phyloP scores from a whole-genome alignment of 106 monocot species.

The Acorus calamus region DNA sequence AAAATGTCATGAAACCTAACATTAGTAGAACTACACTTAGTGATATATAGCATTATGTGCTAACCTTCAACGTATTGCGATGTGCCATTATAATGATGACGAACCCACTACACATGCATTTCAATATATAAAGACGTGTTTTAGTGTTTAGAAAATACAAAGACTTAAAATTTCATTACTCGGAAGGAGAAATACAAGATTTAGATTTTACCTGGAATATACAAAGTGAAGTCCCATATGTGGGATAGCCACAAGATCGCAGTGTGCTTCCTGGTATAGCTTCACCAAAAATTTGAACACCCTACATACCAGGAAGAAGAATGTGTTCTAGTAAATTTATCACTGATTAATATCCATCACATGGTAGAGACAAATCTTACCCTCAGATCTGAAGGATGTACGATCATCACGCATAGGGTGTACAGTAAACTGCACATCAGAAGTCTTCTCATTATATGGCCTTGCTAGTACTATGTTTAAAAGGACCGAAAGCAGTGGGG shows the following conservation, averaged over 20 bases:
- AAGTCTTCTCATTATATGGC: constrained; percentile 2
- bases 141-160: not conserved
- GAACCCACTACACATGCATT: constrained; percentile 57
- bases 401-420: constrained; percentile 17
- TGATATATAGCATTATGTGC: not conserved
- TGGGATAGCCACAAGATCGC: constrained; percentile 69
- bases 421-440: constrained; percentile 20
- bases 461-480: constrained; percentile 24
- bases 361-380: constrained; percentile 11
- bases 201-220: constrained; percentile 57
- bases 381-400: constrained; percentile 37
- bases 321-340: constrained; percentile 24
- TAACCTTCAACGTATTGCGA: constrained; percentile 75
- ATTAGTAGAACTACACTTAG: not conserved
- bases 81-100: constrained; percentile 71
- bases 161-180: too few species aligned
- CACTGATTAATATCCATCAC: too few species aligned
- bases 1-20: too few species aligned
- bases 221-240: constrained; percentile 75
- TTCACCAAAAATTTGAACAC: constrained; percentile 80
- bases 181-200: too few species aligned
- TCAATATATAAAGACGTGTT: not conserved
- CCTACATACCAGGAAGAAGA: constrained; percentile 64
- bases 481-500: constrained; percentile 8
- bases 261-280: constrained; percentile 65